These are phyloP conservation scores for Cryptococcus deneoformans DNA, from an alignment of 1,284 basidiomycete genomes.

Conservation along the genomic window DNA sequence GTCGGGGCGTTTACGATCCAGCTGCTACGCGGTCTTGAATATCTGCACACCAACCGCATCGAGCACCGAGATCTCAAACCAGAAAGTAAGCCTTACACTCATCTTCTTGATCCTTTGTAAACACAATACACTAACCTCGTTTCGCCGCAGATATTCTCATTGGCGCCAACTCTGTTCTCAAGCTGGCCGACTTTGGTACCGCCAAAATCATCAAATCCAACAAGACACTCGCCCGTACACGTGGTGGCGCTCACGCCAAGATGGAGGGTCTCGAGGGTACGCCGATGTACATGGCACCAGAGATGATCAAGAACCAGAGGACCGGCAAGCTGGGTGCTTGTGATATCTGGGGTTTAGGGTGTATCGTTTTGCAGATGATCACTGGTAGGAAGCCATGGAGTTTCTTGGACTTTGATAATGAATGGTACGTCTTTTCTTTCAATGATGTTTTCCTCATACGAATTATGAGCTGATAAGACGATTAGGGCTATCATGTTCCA, in stretches of 20 bases:
- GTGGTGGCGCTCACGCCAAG: constrained; percentile 51
- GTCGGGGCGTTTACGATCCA: constrained; percentile 96
- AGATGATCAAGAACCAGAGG: constrained; percentile 91
- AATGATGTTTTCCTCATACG: not conserved
- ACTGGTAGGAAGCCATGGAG: constrained; percentile 97
- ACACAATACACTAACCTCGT: not conserved
- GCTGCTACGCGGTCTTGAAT: constrained; percentile 90
- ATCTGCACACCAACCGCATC: constrained; percentile 89
- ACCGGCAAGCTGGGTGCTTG: constrained; percentile 83
- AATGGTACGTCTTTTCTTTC: constrained; percentile 65
- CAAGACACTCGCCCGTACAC: constrained; percentile 71
- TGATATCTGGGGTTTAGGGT: constrained; percentile 94
- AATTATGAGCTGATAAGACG: constrained; percentile 4
- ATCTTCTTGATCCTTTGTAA: not conserved
- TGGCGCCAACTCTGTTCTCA: constrained; percentile 83
- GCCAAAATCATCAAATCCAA: constrained; percentile 97
- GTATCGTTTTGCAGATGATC: constrained; percentile 93
- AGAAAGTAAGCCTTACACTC: constrained; percentile 70
- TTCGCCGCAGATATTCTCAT: constrained; percentile 76
- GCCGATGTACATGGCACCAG: constrained; percentile 99
- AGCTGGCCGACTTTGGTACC: constrained; percentile 98
- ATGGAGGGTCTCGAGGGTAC: constrained; percentile 93
- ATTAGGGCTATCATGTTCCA: constrained; percentile 98
- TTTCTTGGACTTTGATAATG: constrained; percentile 96
- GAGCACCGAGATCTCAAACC: constrained; percentile 99